phyloP scores from a whole-genome alignment of 352 stramenopile genomes.

The Pythium biforme region DNA sequence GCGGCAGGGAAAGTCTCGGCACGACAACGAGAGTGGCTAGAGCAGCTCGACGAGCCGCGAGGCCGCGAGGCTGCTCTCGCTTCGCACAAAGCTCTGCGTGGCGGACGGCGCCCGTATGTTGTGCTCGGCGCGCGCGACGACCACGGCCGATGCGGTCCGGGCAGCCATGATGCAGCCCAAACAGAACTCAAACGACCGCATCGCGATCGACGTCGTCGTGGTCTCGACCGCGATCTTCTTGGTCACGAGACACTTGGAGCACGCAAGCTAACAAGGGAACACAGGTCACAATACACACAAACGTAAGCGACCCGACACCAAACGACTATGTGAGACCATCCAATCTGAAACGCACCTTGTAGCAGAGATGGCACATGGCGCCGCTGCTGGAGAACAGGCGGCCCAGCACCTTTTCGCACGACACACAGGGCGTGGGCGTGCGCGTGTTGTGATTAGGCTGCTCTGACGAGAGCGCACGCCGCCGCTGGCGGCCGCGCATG shows the following conservation, averaged over 20 bases:
- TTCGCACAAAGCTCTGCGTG: neutral
- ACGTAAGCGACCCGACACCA: neutral
- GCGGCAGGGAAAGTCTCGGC: no score
- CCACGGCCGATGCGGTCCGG: neutral
- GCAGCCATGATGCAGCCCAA: constrained; percentile 13
- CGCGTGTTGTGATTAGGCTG: no score
- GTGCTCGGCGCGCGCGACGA: constrained; percentile 2
- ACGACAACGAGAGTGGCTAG: neutral
- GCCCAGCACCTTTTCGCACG: constrained; percentile 10
- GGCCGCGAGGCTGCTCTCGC: constrained; percentile 1
- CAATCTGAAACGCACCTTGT: constrained; percentile 9
- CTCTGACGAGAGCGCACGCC: neutral
- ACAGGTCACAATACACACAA: neutral
- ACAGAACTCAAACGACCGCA: constrained; percentile 17
- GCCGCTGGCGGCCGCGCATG: constrained; percentile 16
- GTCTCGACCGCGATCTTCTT: constrained; percentile 23
- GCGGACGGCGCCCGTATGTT: neutral
- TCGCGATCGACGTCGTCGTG: constrained; percentile 1
- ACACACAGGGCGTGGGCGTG: constrained; percentile 4
- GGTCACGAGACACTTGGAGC: constrained; percentile 20
- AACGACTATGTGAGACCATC: neutral
- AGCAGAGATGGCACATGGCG: constrained; percentile 21
- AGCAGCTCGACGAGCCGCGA: constrained; percentile 6
- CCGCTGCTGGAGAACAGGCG: constrained; percentile 2
- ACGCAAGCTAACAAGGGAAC: constrained; percentile 5